phyloP scores from a whole-genome alignment of 768 basidiomycete genomes.

The Postia placenta region DNA sequence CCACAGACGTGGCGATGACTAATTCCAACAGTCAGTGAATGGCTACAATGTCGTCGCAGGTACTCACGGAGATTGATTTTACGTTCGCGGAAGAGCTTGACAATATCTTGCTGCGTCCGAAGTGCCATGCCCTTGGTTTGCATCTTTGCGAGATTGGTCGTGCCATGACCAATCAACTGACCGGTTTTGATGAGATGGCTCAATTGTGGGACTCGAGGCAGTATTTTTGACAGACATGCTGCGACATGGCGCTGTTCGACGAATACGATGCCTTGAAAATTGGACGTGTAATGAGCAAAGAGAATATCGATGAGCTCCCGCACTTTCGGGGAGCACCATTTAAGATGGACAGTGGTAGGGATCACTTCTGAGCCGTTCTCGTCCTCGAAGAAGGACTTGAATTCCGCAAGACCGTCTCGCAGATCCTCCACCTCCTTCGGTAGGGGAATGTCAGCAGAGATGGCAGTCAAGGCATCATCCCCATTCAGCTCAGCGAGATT shows the following conservation, averaged over 20 bases:
- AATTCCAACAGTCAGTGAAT: background rate
- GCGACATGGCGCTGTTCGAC: constrained; percentile 84
- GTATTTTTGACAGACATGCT: constrained; percentile 55
- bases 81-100: constrained; percentile 59
- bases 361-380: constrained; percentile 23
- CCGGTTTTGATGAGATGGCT: constrained; percentile 51
- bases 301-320: constrained; percentile 56
- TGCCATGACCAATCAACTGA: constrained; percentile 68
- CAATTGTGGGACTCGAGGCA: constrained; percentile 55
- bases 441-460: constrained; percentile 9
- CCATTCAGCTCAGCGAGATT: constrained; percentile 3
- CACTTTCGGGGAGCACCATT: constrained; percentile 74
- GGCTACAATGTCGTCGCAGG: background rate
- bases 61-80: constrained; percentile 63
- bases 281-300: constrained; percentile 39
- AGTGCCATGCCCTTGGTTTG: constrained; percentile 46
- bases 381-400: constrained; percentile 32
- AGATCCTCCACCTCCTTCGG: constrained; percentile 42
- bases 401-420: constrained; percentile 41
- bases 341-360: constrained; percentile 39
- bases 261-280: constrained; percentile 82
- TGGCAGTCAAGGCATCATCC: background rate
- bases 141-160: constrained; percentile 26
- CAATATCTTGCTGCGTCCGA: constrained; percentile 49
- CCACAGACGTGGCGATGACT: constrained; percentile 84